phyloP scores from a whole-genome alignment of 768 basidiomycete genomes.

The Myochromella boudieri region DNA sequence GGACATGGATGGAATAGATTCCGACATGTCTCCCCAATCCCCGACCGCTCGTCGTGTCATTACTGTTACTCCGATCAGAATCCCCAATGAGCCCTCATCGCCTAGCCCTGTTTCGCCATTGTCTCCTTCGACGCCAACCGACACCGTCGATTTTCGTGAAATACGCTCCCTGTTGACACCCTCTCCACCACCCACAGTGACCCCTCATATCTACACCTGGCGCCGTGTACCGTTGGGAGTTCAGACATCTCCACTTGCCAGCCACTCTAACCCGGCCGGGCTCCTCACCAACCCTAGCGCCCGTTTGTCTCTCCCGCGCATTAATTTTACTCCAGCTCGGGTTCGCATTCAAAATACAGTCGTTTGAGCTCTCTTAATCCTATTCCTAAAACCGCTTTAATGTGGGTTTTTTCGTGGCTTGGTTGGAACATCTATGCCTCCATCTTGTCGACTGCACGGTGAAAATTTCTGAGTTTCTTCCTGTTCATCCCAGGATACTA shows the following conservation, averaged over 20 bases:
- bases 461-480: neutral
- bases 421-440: neutral
- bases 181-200: slow-evolving; percentile 54
- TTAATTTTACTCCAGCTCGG: slow-evolving; percentile 42
- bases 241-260: slow-evolving; percentile 33
- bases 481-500: neutral
- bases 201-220: slow-evolving; percentile 62
- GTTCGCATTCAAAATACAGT: slow-evolving; percentile 45
- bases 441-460: slow-evolving; percentile 16
- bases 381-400: slow-evolving; percentile 16
- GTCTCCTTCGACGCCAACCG: slow-evolving; percentile 26
- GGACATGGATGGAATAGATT: slow-evolving; percentile 19
- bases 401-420: too few species aligned
- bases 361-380: slow-evolving; percentile 22
- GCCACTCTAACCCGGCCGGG: slow-evolving; percentile 28
- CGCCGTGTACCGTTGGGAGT: slow-evolving; percentile 26
- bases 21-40: slow-evolving; percentile 1
- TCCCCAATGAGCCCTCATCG: slow-evolving; percentile 28
- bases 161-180: slow-evolving; percentile 35
- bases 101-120: slow-evolving; percentile 27
- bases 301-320: slow-evolving; percentile 58
- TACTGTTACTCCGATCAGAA: slow-evolving; percentile 35
- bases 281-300: slow-evolving; percentile 60
- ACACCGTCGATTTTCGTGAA: slow-evolving; percentile 21
- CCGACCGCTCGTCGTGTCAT: slow-evolving; percentile 27